These are phyloP conservation scores for Mortierella sp. DNA, from an alignment of 371 early-diverging fungal species.

Conservation along the genomic window DNA sequence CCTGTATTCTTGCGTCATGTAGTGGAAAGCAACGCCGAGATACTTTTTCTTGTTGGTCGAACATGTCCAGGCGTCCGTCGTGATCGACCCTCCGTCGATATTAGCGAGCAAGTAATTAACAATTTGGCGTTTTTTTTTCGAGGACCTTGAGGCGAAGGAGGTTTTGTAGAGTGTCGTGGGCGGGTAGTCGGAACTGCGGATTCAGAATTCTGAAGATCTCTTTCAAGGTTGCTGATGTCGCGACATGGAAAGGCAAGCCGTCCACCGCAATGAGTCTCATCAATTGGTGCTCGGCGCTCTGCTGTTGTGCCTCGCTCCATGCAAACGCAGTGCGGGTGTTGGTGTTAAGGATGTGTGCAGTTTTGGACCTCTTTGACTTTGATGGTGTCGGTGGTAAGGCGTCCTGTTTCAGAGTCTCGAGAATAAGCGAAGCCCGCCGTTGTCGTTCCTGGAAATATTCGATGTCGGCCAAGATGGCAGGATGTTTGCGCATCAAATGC, in stretches of 20 bases:
- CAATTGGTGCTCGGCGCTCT: constrained; percentile 5
- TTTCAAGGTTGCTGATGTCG: constrained; percentile 5
- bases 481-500: background rate
- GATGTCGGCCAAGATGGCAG: constrained; percentile 5
- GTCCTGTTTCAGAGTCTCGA: constrained; percentile 1
- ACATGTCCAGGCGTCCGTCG: constrained; percentile 2
- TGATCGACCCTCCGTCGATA: constrained; percentile 3
- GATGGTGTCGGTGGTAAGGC: constrained; percentile 3
- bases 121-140: background rate
- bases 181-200: background rate
- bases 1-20: background rate
- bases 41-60: constrained; percentile 6
- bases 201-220: constrained; percentile 5
- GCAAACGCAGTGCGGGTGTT: background rate
- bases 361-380: constrained; percentile 2
- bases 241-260: background rate
- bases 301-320: constrained; percentile 3
- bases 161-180: background rate
- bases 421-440: constrained; percentile 3
- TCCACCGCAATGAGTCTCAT: constrained; percentile 2
- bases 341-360: background rate
- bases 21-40: background rate
- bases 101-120: constrained; percentile 5
- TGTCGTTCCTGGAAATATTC: constrained; percentile 2
- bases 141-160: background rate